These are phyloP conservation scores for Saccharomyces uvarum DNA, from an alignment of 1,139 yeast species.

Conservation along the genomic window DNA sequence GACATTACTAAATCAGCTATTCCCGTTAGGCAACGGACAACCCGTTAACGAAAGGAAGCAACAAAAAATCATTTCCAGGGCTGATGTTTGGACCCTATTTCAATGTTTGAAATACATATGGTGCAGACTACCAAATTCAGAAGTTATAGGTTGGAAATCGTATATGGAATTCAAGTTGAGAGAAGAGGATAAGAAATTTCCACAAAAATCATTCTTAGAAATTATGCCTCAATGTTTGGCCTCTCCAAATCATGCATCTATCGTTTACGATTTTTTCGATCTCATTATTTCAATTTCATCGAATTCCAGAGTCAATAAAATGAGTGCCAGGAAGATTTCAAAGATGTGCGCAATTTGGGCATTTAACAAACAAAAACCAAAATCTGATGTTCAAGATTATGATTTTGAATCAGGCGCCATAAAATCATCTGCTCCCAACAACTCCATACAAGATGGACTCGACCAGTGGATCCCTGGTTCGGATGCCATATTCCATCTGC, in stretches of 20 bases:
- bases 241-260: conserved; percentile 82
- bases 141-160: conserved; percentile 80
- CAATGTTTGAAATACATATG: conserved; percentile 75
- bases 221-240: conserved; percentile 78
- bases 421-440: conserved; percentile 14
- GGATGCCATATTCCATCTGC: conserved; percentile 76
- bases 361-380: conserved; percentile 38
- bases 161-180: conserved; percentile 60
- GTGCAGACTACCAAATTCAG: conserved; percentile 75
- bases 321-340: conserved; percentile 73
- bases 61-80: conserved; percentile 37
- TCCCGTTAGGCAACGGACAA: conserved; percentile 45
- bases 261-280: conserved; percentile 80
- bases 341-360: conserved; percentile 90
- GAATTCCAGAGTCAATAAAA: conserved; percentile 69
- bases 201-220: conserved; percentile 66
- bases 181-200: conserved; percentile 58
- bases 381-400: conserved; percentile 11
- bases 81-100: conserved; percentile 62
- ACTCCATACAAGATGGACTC: conserved; percentile 60
- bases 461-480: conserved; percentile 75
- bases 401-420: conserved; percentile 17
- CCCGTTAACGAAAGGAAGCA: conserved; percentile 36
- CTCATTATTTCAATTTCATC: conserved; percentile 71
- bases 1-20: conserved; percentile 43